Evolutionary conservation across 768 basidiomycete genomes (phyloP).

Genomic region (Leccinum subgranulosum): DNA sequence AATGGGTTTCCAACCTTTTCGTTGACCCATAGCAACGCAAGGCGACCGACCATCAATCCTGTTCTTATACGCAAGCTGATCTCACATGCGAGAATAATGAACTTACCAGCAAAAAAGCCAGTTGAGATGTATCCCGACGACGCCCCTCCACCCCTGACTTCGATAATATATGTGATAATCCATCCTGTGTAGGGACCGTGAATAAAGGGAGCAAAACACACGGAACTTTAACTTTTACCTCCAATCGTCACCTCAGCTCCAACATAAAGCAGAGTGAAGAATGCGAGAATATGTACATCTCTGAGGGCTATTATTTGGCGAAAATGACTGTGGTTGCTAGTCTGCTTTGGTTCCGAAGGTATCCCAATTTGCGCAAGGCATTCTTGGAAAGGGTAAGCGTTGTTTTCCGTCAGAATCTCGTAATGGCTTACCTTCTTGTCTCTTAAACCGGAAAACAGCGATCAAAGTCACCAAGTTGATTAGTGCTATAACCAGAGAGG

Average conservation of each 20-base stretch:
- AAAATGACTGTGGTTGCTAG: constrained; percentile 37
- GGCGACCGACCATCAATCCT: constrained; percentile 30
- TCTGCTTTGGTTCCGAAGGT: constrained; percentile 18
- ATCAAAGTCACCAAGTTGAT: constrained; percentile 50
- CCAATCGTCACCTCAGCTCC: constrained; percentile 53
- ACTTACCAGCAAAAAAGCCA: constrained; percentile 33
- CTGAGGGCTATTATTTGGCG: constrained; percentile 43
- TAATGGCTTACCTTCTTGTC: constrained; percentile 53
- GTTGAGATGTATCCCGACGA: constrained; percentile 47
- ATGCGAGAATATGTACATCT: constrained; percentile 44
- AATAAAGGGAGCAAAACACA: neutral
- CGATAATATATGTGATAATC: constrained; percentile 59
- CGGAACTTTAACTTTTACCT: constrained; percentile 26
- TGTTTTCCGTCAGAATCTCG: neutral
- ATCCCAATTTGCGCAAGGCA: constrained; percentile 37
- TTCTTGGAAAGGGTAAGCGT: constrained; percentile 24
- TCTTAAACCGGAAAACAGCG: constrained; percentile 59
- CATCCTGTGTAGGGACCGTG: constrained; percentile 41
- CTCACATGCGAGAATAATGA: neutral
- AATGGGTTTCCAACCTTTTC: constrained; percentile 16
- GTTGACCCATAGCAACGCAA: constrained; percentile 29
- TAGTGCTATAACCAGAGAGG: constrained; percentile 63
- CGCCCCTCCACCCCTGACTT: constrained; percentile 41
- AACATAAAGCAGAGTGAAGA: constrained; percentile 45
- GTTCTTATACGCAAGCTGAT: neutral